phyloP scores from a whole-genome alignment of 495 filamentous ascomycete genomes.

The Lichina pygmaea region DNA sequence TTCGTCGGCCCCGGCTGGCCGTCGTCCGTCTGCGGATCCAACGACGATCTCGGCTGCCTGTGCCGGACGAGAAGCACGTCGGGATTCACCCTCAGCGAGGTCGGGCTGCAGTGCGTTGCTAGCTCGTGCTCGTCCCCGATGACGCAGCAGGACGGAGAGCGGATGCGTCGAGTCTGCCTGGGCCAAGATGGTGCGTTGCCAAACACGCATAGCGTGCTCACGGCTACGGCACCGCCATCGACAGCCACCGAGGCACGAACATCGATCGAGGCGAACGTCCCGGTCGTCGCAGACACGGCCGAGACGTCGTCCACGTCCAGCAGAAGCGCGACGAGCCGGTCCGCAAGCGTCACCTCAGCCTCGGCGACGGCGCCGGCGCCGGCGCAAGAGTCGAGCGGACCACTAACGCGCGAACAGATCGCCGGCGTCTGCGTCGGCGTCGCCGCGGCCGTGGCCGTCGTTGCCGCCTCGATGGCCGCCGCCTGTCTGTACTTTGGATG shows the following conservation, averaged over 20 bases:
- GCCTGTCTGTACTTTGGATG: slow-evolving; percentile 16
- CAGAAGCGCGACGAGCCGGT: slow-evolving; percentile 2
- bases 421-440: slow-evolving; percentile 20
- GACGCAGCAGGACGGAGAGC: slow-evolving; percentile 4
- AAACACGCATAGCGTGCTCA: slow-evolving; percentile 31
- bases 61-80: slow-evolving; percentile 29
- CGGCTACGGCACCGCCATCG: slow-evolving; percentile 18
- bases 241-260: slow-evolving; percentile 1
- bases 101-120: slow-evolving; percentile 31
- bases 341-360: slow-evolving; percentile 3
- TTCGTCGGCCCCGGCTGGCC: slow-evolving; percentile 35
- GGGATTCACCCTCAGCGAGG: slow-evolving; percentile 45
- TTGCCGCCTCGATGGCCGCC: slow-evolving; percentile 8
- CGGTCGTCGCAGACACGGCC: slow-evolving; percentile 6
- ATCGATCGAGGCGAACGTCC: slow-evolving; percentile 4
- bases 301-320: slow-evolving; percentile 4
- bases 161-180: slow-evolving; percentile 31
- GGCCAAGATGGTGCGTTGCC: slow-evolving; percentile 22
- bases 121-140: slow-evolving; percentile 13
- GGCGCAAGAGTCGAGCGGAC: neutral
- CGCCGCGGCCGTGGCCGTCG: slow-evolving; percentile 13
- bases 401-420: slow-evolving; percentile 11
- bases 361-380: neutral
- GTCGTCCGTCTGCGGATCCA: slow-evolving; percentile 16
- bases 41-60: slow-evolving; percentile 29